phyloP scores from a whole-genome alignment of 257 asterid species.

The Fraxinus anomala region DNA sequence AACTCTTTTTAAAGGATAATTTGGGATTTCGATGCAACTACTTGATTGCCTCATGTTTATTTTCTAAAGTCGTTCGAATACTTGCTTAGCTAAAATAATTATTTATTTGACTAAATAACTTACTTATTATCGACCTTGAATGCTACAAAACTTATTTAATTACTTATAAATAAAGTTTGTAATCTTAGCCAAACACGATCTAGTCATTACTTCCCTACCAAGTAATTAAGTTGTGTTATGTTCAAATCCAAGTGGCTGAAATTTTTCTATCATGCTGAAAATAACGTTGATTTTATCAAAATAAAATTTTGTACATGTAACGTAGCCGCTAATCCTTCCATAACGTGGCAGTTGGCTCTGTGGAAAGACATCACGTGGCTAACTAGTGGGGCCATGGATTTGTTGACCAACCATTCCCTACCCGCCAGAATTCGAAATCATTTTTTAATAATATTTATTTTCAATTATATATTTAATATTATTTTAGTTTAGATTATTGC shows the following conservation, averaged over 20 bases:
- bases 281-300: not conserved
- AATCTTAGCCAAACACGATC: too few species aligned
- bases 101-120: too few species aligned
- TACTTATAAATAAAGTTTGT: too few species aligned
- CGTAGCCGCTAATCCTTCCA: not conserved
- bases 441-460: too few species aligned
- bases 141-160: too few species aligned
- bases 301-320: not conserved
- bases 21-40: too few species aligned
- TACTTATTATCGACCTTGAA: too few species aligned
- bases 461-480: too few species aligned
- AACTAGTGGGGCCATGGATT: not conserved
- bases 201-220: not conserved
- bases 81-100: too few species aligned
- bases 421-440: not conserved
- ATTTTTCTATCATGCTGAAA: not conserved
- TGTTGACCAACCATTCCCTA: not conserved
- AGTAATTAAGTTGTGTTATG: not conserved
- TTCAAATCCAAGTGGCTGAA: constrained; percentile 17
- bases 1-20: too few species aligned
- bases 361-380: not conserved
- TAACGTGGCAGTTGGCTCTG: not conserved
- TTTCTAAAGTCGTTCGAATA: too few species aligned
- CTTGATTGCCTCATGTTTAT: too few species aligned
- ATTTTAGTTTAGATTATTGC: not conserved